These are phyloP conservation scores for Coemansia umbellata DNA, from an alignment of 192 early-diverging fungal species.

Conservation along the genomic window DNA sequence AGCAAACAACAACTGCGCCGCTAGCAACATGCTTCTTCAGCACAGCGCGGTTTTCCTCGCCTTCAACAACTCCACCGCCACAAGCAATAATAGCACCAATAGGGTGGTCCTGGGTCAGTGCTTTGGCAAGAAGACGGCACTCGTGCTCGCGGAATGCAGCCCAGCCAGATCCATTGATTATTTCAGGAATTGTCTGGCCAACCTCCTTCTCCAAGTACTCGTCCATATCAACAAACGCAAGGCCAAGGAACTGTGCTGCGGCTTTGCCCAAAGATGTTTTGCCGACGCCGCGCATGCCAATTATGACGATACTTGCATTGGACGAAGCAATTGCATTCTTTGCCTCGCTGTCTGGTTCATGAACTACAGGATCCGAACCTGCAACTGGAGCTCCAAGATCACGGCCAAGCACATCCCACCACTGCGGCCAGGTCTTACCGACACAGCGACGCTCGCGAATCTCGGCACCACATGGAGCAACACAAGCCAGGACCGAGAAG, in stretches of 20 bases:
- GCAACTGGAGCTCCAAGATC: constrained; percentile 61
- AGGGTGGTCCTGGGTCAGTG: constrained; percentile 56
- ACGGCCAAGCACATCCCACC: constrained; percentile 94
- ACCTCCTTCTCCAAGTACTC: constrained; percentile 68
- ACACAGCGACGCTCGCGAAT: constrained; percentile 95
- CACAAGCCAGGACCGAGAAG: constrained; percentile 79
- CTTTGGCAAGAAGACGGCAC: constrained; percentile 57
- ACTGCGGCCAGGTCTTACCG: constrained; percentile 98
- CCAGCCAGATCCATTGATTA: constrained; percentile 79
- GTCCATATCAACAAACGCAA: constrained; percentile 89
- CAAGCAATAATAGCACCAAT: constrained; percentile 76
- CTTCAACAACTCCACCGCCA: constrained; percentile 95
- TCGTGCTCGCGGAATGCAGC: constrained; percentile 82
- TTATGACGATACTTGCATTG: constrained; percentile 74
- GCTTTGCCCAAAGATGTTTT: constrained; percentile 84
- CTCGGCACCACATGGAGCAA: constrained; percentile 66
- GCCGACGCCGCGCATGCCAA: constrained; percentile 99
- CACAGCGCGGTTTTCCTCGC: constrained; percentile 57
- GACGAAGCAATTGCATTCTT: not conserved
- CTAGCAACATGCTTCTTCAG: constrained; percentile 59
- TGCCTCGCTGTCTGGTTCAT: constrained; percentile 1
- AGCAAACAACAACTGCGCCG: constrained; percentile 71
- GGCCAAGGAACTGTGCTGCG: constrained; percentile 63
- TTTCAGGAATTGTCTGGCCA: constrained; percentile 72
- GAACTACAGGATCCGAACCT: constrained; percentile 32